Evolutionary conservation across 2,329 filamentous ascomycete species (phyloP), one percentile per base, ranked within the genome.

Genomic region (Colletotrichum sp.): DNA sequence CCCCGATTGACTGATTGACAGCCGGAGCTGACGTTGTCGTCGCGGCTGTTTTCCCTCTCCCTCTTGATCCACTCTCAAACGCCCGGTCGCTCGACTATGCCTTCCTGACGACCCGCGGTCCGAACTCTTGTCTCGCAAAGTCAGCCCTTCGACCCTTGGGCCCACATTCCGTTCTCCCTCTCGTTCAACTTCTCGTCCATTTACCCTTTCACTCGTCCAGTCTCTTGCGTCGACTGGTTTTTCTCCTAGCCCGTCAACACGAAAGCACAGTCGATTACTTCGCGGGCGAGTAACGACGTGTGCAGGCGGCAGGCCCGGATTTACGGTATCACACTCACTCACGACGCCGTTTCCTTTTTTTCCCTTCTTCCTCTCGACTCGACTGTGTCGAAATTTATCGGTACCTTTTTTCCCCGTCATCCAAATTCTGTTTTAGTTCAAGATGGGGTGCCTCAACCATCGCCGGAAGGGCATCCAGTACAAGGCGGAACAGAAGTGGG

Each of bases 401-500:
- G 55, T 78, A 68, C 70, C 65, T 16, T 36, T 74, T 55, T 30
- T 24, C 36, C 34, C n/a, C n/a, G 13, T 36, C 48, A 52, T 67
- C 67, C 26, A 32, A 32, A 59, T 21, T 10, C 18, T 9, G 10
- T 55, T 3, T 15, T 55, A 32, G 32, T 24, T 69, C 83, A 90
- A 81, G 66, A 95, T 96, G 94, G 89, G 90, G 79, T 94, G 93
- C 82, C 88, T 91, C 79, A 90, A 91, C 78, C 90, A 92, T 79
- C 86, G 90, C 67, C 88, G 88, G 73, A 94, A 94, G 82, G 83
- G 88, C 82, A 90, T 88, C 79, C 89, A 93, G 78, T 90, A 96
- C 77, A 90, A 91, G 78, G 93, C 94, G 76, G 96, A 98, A 85
- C 95, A 97, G 87, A 94, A 96, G 89, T 99, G 96, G 96, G 95